Evolutionary conservation across 108 stramenopile species (phyloP).

Genomic region (Skeletonema grethae): DNA sequence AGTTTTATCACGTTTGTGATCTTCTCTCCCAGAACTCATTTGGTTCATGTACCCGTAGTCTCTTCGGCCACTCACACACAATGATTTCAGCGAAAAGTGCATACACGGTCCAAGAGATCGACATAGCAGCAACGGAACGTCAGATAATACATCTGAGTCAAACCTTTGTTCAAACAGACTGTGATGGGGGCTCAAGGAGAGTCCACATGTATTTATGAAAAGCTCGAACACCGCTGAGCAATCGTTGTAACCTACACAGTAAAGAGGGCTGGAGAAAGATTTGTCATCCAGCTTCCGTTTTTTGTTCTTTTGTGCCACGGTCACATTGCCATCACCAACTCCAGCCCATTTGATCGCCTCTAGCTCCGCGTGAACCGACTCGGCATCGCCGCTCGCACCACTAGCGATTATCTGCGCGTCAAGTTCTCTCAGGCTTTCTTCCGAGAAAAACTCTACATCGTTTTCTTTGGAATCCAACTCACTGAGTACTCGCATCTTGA

Average conservation of each 20-base stretch:
- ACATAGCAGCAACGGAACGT: constrained; percentile 65
- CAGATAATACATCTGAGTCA: constrained; percentile 1
- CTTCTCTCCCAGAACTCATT: constrained; percentile 1
- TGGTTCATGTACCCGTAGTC: constrained; percentile 38
- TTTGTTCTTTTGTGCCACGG: constrained; percentile 32
- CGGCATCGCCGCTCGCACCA: constrained; percentile 10
- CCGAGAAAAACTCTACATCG: constrained; percentile 17
- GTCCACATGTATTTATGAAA: constrained; percentile 59
- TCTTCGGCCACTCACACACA: constrained; percentile 34
- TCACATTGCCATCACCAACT: constrained; percentile 39
- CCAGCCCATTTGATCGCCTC: constrained; percentile 58
- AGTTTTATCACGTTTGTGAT: constrained; percentile 4
- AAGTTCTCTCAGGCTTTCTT: constrained; percentile 17
- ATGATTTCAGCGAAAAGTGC: constrained; percentile 47
- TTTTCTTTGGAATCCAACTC: neutral
- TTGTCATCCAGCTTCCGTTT: neutral
- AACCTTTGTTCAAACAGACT: constrained; percentile 3
- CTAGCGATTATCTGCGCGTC: neutral
- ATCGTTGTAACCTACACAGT: constrained; percentile 58
- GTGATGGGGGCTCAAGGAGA: constrained; percentile 3
- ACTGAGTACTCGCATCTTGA: constrained; percentile 19
- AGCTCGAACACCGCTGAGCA: constrained; percentile 64
- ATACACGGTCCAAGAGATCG: constrained; percentile 59
- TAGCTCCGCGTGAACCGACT: constrained; percentile 53
- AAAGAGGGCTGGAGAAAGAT: constrained; percentile 28